Base-by-base conservation (phyloP, 257 asterid genomes). In the Solanum acaule region DNA sequence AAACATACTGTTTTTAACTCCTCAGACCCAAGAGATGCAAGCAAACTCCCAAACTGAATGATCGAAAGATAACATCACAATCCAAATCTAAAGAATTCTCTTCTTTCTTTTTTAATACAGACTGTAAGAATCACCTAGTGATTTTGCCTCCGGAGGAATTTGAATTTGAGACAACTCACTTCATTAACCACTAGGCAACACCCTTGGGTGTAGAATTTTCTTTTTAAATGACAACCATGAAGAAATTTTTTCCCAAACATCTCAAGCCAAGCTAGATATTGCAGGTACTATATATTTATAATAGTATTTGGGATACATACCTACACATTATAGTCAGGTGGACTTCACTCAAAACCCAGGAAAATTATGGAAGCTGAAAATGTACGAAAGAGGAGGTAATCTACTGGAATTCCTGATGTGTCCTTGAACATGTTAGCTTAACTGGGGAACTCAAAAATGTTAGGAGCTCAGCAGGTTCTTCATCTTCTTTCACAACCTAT, bases 401-500 rank as follows among this genome's bases (percentile, higher is more conserved):
- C 78, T 81, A 73, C 40, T 73, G 76, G 81, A 61, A 84, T 61
- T 49, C 46, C 75, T 46, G 86, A 86, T 86, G 88, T 86, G 38
- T 46, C 87, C 83, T 83, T 59, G 35, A 71, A 73, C 65, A 34
- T 85, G 52, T 81, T 88, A 65, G 83, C 72, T 42, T 89, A 72
- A 79, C 88, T n/a, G 86, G 70, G 70, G 90, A 89, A 52, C 90
- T 90, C 84, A 93, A 81, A 70, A 93, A 83, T 12, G 87, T 76
- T 9, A 88, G 91, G 86, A 93, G 90, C 84, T 93, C 95, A 16
- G 72, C 91, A 42, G 95, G 90, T 85, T 93, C 94, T 86, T 91
- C 93, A 87, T 90, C 85, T 90, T 91, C 95, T 89, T 88, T 90
- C 37, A 93, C 88, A 84, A 93, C 87, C 95, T 93, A 88, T 72